Evolutionary conservation across 805 yeast genomes (phyloP), one percentile per base, ranked within the genome.

Genomic region (Lipomyces yamadae): DNA sequence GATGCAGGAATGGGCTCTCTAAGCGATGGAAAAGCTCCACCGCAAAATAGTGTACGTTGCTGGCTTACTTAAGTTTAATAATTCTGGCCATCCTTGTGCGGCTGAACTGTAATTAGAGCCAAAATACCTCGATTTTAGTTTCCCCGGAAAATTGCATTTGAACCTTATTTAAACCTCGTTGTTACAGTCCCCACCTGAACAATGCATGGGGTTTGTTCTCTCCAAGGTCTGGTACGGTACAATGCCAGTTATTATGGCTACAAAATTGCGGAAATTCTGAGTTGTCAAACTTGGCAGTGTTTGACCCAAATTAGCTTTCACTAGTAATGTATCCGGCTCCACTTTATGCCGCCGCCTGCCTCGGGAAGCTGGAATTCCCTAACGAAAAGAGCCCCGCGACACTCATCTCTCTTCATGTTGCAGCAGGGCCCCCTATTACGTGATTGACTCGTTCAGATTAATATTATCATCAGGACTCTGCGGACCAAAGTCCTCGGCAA

Each of bases 201-300:
- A 4, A 18, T 4, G 24, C 24, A 24, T 42, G 48, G 48, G 48
- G n/a, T 42, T 7, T 42, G 48, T 42, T 42, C 48, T 42, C 48
- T 42, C 24, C 8, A n/a, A n/a, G 18, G 48, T n/a, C 48, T 42
- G 1, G 24, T 7, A 4, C 8, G 5, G 48, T 42, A 42, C 48
- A 15, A 3, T 2, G n/a, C 10, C 0, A 24, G 24, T 42, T 42
- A 42, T 42, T 42, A 42, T 42, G 48, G 48, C 2, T 3, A 1
- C 0, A 15, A 5, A 1, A 6, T 13, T n/a, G n/a, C 48, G 7
- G 7, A 2, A 0, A 0, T 5, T 0, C 1, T 0, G 0, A 15
- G 18, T 24, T 13, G 24, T 13, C 2, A 42, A 42, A 5, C 6
- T 0, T 2, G 3, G 48, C n/a, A n/a, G 24, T 42, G n/a, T 42